Evolutionary conservation across 495 filamentous ascomycete species (phyloP).

Genomic region (Xylaria nigripes): DNA sequence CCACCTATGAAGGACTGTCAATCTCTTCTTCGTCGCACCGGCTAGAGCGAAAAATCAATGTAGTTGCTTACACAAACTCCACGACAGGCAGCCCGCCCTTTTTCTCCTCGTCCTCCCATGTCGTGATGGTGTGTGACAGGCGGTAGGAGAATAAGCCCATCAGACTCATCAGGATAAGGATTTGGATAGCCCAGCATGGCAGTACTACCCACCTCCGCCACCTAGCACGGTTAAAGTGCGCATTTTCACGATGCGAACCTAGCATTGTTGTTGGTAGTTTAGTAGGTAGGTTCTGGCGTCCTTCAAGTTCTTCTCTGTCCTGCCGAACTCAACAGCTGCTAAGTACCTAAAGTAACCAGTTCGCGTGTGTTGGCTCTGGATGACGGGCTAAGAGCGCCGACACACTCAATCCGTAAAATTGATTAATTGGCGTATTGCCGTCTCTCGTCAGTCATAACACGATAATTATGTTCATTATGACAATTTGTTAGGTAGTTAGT

Average conservation of each 20-base stretch:
- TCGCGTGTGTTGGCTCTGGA: too few species aligned
- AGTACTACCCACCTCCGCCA: slow-evolving; percentile 35
- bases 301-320: background rate
- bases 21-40: background rate
- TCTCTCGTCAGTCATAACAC: too few species aligned
- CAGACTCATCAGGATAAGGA: slow-evolving; percentile 30
- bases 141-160: slow-evolving; percentile 44
- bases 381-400: too few species aligned
- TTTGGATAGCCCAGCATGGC: slow-evolving; percentile 34
- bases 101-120: slow-evolving; percentile 31
- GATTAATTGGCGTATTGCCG: too few species aligned
- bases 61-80: slow-evolving; percentile 38
- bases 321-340: too few species aligned
- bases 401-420: too few species aligned
- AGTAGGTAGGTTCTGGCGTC: background rate
- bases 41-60: background rate
- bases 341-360: too few species aligned
- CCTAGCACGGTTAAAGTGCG: slow-evolving; percentile 33
- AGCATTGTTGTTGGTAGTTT: too few species aligned
- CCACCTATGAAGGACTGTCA: slow-evolving; percentile 30
- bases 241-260: slow-evolving; percentile 34
- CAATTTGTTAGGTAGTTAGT: too few species aligned
- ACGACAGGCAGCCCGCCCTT: slow-evolving; percentile 31
- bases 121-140: slow-evolving; percentile 33
- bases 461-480: too few species aligned